Base-by-base conservation (phyloP, 2,329 filamentous ascomycete species). In the Botrytis elliptica region DNA sequence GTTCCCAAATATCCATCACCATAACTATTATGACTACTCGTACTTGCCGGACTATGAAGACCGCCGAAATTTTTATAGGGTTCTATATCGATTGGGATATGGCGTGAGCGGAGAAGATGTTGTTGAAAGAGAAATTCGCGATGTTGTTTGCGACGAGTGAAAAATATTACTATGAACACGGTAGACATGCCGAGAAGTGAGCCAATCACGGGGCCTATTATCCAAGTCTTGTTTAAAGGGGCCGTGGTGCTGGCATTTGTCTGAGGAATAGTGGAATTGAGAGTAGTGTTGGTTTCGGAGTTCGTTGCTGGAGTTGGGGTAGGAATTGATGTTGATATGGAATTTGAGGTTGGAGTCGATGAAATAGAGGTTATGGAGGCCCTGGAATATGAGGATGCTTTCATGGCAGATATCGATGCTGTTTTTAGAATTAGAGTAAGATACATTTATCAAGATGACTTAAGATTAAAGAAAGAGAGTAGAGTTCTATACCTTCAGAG, bases 101-200 rank as follows among this genome's bases (percentile, higher is more conserved):
- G 57, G 59, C 57, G 68, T 36, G 57, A 63, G 65, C 25, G 70
- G 16, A 62, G 40, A 25, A 29, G 59, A 33, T 29, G 25, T 22
- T 40, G 64, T 18, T 67, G 44, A 4, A 67, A n/a, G 33, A 60
- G 63, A 20, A 70, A 60, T 42, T 73, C 68, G 10, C 55, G 69
- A 38, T 52, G 59, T 44, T 77, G 75, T 70, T 76, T 76, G 38
- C 77, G 73, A 1, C 76, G 74, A 10, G 78, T 79, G 65, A 77
- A 79, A 73, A 77, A 79, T 44, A 80, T 77, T 8, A 79, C 78
- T 3, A 78, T 46, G 14, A 80, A 72, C 2, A 80, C 76, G 2
- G 78, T 79, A 10, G 72, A 62, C 22, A 80, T 74, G 4, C 78
- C 78, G 4, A 80, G 62, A 5, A 79, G 38, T 4, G 78, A 79